These are phyloP conservation scores for Salisapilia sapeloensis DNA, from an alignment of 352 stramenopile genomes.

Conservation along the genomic window DNA sequence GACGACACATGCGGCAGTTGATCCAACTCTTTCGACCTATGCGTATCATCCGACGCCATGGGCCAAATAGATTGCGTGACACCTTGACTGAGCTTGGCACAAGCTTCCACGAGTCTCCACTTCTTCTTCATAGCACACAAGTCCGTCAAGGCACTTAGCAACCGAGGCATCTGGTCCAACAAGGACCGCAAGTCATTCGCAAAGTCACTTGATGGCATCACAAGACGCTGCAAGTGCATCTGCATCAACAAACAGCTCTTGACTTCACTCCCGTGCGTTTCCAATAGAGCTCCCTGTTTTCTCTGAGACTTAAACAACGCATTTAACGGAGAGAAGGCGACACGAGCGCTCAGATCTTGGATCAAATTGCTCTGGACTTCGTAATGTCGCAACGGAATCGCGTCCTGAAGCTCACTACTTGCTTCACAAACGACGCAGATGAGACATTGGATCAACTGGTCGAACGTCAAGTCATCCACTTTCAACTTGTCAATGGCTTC, in stretches of 20 bases:
- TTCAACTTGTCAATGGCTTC: slow-evolving; percentile 10
- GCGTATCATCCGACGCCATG: slow-evolving; percentile 1
- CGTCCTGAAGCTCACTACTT: slow-evolving; percentile 87
- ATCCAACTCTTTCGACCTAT: slow-evolving; percentile 7
- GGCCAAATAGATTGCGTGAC: slow-evolving; percentile 40
- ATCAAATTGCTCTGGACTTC: slow-evolving; percentile 84
- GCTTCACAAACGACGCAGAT: slow-evolving; percentile 43
- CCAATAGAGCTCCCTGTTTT: slow-evolving; percentile 32
- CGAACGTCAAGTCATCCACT: background rate
- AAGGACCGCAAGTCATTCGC: slow-evolving; percentile 93
- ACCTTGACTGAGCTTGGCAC: slow-evolving; percentile 31
- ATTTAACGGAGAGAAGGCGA: slow-evolving; percentile 39
- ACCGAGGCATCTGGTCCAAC: slow-evolving; percentile 89
- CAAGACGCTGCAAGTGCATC: slow-evolving; percentile 84
- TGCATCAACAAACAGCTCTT: slow-evolving; percentile 88
- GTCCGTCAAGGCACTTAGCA: slow-evolving; percentile 89
- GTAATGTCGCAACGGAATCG: slow-evolving; percentile 93
- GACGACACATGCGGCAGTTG: slow-evolving; percentile 27
- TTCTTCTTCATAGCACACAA: slow-evolving; percentile 56
- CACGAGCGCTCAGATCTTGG: slow-evolving; percentile 26
- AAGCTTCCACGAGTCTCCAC: slow-evolving; percentile 23
- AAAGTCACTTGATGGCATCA: slow-evolving; percentile 96
- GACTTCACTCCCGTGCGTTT: slow-evolving; percentile 60
- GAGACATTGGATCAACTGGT: slow-evolving; percentile 12
- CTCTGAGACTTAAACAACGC: slow-evolving; percentile 35